These are phyloP conservation scores for Bolboschoenus planiculmis DNA, from an alignment of 176 grass and related monocot genomes.

Conservation along the genomic window DNA sequence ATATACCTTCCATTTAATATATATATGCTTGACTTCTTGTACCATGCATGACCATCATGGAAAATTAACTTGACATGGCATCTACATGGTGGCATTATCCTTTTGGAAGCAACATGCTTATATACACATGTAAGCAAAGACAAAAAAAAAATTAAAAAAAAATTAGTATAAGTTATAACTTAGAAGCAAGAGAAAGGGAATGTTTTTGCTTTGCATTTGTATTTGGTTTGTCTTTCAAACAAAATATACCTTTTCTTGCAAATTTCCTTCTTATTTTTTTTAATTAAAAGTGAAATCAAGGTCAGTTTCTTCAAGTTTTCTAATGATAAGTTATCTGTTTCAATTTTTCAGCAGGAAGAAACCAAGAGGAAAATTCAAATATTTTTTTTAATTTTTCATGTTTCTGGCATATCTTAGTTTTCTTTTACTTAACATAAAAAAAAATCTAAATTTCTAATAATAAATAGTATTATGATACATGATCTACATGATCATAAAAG, in stretches of 20 bases:
- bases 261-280: neutral
- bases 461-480: too few relatives aligned
- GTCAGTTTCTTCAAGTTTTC: neutral
- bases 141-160: neutral
- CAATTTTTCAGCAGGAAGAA: too few relatives aligned
- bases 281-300: neutral
- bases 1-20: neutral
- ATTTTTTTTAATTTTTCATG: neutral
- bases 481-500: too few relatives aligned
- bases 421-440: too few relatives aligned
- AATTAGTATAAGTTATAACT: neutral
- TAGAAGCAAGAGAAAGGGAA: neutral
- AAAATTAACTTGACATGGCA: slow-evolving; percentile 3
- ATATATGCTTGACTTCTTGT: neutral
- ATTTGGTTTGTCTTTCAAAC: neutral
- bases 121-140: neutral
- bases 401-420: neutral
- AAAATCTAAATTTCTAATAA: too few relatives aligned
- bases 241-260: slow-evolving; percentile 16
- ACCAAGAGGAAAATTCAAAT: neutral
- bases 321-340: neutral
- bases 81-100: neutral
- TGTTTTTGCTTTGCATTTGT: neutral
- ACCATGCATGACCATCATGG: too few relatives aligned
- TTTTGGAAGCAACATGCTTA: neutral